Conservation (phyloP, 192 early-diverging fungal species). For the Coemansia sp. region DNA sequence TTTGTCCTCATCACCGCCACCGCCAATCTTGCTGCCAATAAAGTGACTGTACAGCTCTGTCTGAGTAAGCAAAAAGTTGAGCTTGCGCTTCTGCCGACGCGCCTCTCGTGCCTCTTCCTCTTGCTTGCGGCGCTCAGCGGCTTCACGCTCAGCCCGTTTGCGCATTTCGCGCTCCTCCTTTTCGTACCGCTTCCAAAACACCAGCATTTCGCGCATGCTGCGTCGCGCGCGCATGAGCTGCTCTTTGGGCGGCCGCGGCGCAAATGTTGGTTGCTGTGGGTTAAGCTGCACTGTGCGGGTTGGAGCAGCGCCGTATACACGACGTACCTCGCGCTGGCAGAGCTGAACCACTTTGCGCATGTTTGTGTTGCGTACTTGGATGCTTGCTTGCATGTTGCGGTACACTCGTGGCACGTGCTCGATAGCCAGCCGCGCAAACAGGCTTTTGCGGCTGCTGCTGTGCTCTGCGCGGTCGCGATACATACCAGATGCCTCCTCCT, state of each 20-base stretch:
- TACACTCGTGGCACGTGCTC: conserved; percentile 48
- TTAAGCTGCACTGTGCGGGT: conserved; percentile 38
- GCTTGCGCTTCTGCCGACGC: conserved; percentile 79
- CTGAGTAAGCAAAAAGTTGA: conserved; percentile 91
- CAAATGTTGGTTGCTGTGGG: conserved; percentile 26
- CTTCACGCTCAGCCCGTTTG: conserved; percentile 86
- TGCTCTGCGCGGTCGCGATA: conserved; percentile 4
- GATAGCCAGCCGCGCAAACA: conserved; percentile 30
- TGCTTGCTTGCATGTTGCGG: conserved; percentile 41
- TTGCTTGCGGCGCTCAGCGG: conserved; percentile 68
- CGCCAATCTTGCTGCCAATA: conserved; percentile 75
- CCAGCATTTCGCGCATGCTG: conserved; percentile 75
- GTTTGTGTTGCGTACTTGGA: conserved; percentile 54
- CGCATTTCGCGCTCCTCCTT: conserved; percentile 85
- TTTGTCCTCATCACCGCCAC: background rate
- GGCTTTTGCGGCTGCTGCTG: conserved; percentile 2
- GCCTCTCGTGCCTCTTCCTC: conserved; percentile 85
- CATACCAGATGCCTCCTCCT: conserved; percentile 2
- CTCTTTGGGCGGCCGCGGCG: conserved; percentile 58
- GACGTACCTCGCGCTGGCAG: conserved; percentile 72
- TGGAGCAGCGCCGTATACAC: conserved; percentile 55
- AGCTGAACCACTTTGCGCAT: conserved; percentile 70
- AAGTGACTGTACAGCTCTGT: conserved; percentile 93
- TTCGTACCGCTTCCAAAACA: conserved; percentile 91
- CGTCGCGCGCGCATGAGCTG: conserved; percentile 62